Base-by-base conservation (phyloP, 2,329 filamentous ascomycete genomes). In the Bipolaris gigantea region DNA sequence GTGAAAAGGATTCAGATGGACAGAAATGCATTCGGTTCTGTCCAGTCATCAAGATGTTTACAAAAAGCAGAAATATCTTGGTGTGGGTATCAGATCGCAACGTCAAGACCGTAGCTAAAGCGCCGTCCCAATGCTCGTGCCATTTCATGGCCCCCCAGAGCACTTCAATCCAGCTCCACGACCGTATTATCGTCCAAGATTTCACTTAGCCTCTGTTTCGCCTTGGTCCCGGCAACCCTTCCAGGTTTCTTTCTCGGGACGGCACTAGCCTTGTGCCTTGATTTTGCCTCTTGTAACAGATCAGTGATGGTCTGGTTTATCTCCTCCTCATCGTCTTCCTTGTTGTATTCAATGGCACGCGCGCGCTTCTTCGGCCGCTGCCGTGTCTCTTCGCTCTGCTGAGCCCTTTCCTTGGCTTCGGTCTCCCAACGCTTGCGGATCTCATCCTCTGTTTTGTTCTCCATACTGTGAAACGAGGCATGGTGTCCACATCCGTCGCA, bases 401-500 rank as follows among this genome's bases (percentile, higher is more conserved):
- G 61, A 7, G 57, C 58, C 44, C 64, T 65, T 5, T 67, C 65
- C 32, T 68, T 70, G n/a, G 74, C 72, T 52, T 76, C 73, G 8
- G 61, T 58, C 40, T 75, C 73, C 80, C 78, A 81, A 23, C 75
- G 76, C 64, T 74, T 73, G 23, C 77, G 65, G 5, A 79, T 71
- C 39, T 76, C 79, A 48, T 81, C 77, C 43, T 82, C 80, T 9
- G 66, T 61, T n/a, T 73, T 71, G 51, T 81, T 83, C 56, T 82
- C 79, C 72, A 84, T 75, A 46, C 66, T 76, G 67, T 84, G 81
- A 59, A 81, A 83, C 10, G 76, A 79, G 6, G 81, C 81, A 61
- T 84, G 81, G 64, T 84, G 81, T 27, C 66, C 69, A 60, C 81
- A 84, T 44, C 81, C 81, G 63, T 84, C 81, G 65, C 81, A 83